These are phyloP conservation scores for Colletotrichum simmondsii DNA, from an alignment of 2,329 filamentous ascomycete genomes.

Conservation along the genomic window DNA sequence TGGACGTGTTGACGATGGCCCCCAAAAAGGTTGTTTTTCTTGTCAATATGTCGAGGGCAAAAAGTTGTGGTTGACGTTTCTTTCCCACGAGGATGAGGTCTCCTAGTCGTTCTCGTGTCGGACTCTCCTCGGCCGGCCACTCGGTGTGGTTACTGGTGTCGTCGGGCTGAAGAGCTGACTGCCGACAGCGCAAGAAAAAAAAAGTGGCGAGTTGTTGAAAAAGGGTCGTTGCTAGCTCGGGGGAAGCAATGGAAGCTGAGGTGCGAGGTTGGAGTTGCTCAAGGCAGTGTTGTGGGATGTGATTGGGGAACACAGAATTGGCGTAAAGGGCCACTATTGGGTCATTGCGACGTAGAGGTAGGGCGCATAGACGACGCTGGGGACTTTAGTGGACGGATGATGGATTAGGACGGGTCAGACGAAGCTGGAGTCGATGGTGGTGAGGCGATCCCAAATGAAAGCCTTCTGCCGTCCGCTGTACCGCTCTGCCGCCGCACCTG, in stretches of 20 bases:
- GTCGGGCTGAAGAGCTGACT: conserved; percentile 1
- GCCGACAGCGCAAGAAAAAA: background rate
- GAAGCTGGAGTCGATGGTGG: background rate
- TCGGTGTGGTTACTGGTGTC: background rate
- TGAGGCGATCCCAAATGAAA: background rate
- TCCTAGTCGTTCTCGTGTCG: background rate
- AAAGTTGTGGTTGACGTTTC: background rate
- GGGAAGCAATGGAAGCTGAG: conserved; percentile 4
- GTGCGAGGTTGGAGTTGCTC: conserved; percentile 31
- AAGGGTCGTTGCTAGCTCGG: background rate
- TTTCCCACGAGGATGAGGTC: background rate
- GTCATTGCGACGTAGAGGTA: conserved; percentile 25
- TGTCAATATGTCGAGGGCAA: background rate
- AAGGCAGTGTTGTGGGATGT: conserved; percentile 22
- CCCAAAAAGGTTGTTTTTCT: background rate
- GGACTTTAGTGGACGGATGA: conserved; percentile 19
- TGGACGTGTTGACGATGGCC: background rate
- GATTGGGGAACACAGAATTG: conserved; percentile 36
- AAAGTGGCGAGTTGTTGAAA: conserved; percentile 6
- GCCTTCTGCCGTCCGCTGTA: background rate
- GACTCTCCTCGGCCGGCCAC: background rate
- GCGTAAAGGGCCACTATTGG: conserved; percentile 48
- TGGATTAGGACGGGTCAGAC: background rate
- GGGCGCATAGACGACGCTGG: conserved; percentile 31
- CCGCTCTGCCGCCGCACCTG: background rate